Conservation (phyloP, 768 basidiomycete genomes). For the Boletus sp. region DNA sequence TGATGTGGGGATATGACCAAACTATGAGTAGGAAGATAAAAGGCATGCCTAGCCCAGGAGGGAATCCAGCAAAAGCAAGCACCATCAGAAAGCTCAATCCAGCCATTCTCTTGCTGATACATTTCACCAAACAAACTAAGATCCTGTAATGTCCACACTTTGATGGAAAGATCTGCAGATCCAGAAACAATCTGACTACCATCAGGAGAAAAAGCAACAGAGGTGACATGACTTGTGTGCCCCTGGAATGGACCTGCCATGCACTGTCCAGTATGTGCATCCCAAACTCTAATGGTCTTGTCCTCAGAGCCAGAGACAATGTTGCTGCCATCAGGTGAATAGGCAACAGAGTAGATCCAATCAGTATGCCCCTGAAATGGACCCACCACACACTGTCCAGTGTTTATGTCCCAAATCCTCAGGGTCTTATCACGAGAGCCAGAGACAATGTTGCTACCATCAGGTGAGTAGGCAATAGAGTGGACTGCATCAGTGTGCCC, state of each 20-base stretch:
- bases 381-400: conserved; percentile 19
- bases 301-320: conserved; percentile 21
- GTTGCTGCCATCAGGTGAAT: conserved; percentile 17
- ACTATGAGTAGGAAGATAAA: conserved; percentile 15
- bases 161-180: conserved; percentile 14
- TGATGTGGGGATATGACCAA: conserved; percentile 12
- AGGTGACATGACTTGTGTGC: conserved; percentile 1
- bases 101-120: conserved; percentile 11
- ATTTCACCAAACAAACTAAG: conserved; percentile 1
- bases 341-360: conserved; percentile 8
- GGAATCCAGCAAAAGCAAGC: conserved; percentile 19
- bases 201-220: conserved; percentile 18
- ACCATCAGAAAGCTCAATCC: conserved; percentile 14
- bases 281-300: conserved; percentile 16
- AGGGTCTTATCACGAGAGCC: conserved; percentile 26
- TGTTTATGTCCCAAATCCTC: conserved; percentile 18
- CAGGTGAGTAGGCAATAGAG: conserved; percentile 24
- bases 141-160: conserved; percentile 4
- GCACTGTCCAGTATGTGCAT: conserved; percentile 15
- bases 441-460: conserved; percentile 22
- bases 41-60: conserved; percentile 17
- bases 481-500: conserved; percentile 18
- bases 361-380: conserved; percentile 22
- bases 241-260: conserved; percentile 15
- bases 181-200: conserved; percentile 17